Evolutionary conservation across 805 yeast genomes (phyloP).

Genomic region (Sporopachydermia quercuum): DNA sequence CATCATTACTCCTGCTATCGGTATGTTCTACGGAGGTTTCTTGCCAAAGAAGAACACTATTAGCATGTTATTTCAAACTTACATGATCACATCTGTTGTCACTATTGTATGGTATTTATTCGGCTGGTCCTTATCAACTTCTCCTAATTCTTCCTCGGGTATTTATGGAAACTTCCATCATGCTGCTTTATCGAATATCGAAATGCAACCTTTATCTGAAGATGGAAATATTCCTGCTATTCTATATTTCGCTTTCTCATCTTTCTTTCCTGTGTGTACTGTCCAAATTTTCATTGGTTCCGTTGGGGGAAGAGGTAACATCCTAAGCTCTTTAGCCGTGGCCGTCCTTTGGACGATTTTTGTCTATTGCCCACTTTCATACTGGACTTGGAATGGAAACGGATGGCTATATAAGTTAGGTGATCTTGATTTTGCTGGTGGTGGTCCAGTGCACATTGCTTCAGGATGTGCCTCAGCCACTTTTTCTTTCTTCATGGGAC

Average conservation of each 20-base stretch:
- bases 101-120: slow-evolving; percentile 30
- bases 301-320: slow-evolving; percentile 28
- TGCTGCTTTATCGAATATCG: slow-evolving; percentile 26
- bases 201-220: slow-evolving; percentile 25
- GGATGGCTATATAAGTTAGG: slow-evolving; percentile 31
- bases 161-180: slow-evolving; percentile 21
- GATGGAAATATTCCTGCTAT: slow-evolving; percentile 36
- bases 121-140: slow-evolving; percentile 29
- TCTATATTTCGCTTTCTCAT: slow-evolving; percentile 28
- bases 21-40: slow-evolving; percentile 29
- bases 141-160: slow-evolving; percentile 18
- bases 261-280: slow-evolving; percentile 12
- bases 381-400: slow-evolving; percentile 30
- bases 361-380: slow-evolving; percentile 31
- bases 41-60: slow-evolving; percentile 27
- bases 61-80: slow-evolving; percentile 29
- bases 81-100: slow-evolving; percentile 25
- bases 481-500: slow-evolving; percentile 21
- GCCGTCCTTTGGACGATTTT: slow-evolving; percentile 27
- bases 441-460: slow-evolving; percentile 34
- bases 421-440: slow-evolving; percentile 33
- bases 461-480: slow-evolving; percentile 28
- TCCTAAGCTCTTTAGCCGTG: slow-evolving; percentile 26
- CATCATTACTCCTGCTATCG: slow-evolving; percentile 32
- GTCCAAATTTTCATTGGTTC: slow-evolving; percentile 33